Base-by-base conservation (phyloP, 305 asterid species). In the Fraxinus albicans region DNA sequence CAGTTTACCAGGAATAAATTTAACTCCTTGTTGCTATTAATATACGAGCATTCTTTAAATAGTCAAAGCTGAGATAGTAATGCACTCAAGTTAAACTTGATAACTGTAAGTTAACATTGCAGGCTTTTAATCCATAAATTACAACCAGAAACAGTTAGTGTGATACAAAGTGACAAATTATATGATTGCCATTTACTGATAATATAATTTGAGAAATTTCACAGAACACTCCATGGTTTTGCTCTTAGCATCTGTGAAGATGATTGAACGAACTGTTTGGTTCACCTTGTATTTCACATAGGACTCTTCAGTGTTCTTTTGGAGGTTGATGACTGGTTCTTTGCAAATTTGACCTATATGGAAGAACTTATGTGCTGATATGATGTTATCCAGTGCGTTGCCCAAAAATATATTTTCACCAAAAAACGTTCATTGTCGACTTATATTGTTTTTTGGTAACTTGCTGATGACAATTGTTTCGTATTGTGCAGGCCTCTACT, bases 401-500 rank as follows among this genome's bases (percentile, higher is more conserved):
- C 63, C 58, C 69, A 1, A 77, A 65, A 50, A n/a, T 50, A 60
- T 36, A 21, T 58, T 72, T 34, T 15, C 73, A 67, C 17, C 74
- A 9, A 67, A 67, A 25, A 1, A 27, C 3, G 76, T 73, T 34
- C 9, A 9, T 12, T 25, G 6, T 67, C n/a, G 35, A 13, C 34
- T 21, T 8, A 36, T 23, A 8, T 81, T 35, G 55, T 42, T 21
- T 21, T 81, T 77, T 76, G 69, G 35, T 77, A 77, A n/a, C 74
- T 77, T 79, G 60, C 73, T 13, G 12, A 63, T 79, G 83, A 60
- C 13, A 44, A 6, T 34, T 75, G 76, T 85, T 79, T 77, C 76
- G 69, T 78, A 75, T 36, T 85, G 65, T 88, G 88, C 90, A 96
- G 99, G 95, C 86, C 80, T 87, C 94, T 83, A 87, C 99, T 86